Conservation (phyloP, 305 asterid genomes). For the Fraxinus dipetala region DNA sequence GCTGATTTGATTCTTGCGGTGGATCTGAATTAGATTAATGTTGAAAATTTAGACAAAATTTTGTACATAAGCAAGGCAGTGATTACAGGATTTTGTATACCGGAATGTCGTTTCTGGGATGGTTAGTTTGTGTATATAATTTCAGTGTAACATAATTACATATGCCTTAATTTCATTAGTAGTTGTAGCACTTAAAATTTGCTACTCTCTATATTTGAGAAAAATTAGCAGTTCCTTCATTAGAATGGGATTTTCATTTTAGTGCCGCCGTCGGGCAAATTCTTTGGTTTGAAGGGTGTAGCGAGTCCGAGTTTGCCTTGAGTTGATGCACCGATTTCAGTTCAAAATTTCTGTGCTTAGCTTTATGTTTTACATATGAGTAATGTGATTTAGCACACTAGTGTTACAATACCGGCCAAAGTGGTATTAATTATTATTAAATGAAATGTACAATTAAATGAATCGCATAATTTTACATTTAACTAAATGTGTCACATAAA, state of each 20-base stretch:
- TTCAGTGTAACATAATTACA: background rate
- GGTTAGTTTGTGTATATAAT: slow-evolving; percentile 19
- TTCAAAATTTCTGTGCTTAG: background rate
- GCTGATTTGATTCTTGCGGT: background rate
- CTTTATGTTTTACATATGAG: background rate
- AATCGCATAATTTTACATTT: background rate
- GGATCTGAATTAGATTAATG: background rate
- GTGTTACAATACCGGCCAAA: background rate
- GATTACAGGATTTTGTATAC: slow-evolving; percentile 13
- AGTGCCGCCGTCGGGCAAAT: background rate
- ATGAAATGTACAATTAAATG: background rate
- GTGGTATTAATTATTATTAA: too few species aligned
- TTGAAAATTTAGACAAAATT: background rate
- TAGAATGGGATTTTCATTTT: background rate
- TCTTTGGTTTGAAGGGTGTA: background rate
- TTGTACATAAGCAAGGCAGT: slow-evolving; percentile 22
- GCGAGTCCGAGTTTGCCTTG: background rate
- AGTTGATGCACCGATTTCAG: background rate
- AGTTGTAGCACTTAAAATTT: background rate
- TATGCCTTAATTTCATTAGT: background rate
- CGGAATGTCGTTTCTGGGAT: background rate
- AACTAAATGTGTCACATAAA: background rate
- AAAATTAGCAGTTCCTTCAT: background rate
- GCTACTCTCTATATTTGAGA: background rate
- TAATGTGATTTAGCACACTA: background rate